A percentile compares a stretch with the other conserved stretches of the same genome.
Conservation (phyloP, 345 rosid genomes). For the Rhodamnia argentea region DNA sequence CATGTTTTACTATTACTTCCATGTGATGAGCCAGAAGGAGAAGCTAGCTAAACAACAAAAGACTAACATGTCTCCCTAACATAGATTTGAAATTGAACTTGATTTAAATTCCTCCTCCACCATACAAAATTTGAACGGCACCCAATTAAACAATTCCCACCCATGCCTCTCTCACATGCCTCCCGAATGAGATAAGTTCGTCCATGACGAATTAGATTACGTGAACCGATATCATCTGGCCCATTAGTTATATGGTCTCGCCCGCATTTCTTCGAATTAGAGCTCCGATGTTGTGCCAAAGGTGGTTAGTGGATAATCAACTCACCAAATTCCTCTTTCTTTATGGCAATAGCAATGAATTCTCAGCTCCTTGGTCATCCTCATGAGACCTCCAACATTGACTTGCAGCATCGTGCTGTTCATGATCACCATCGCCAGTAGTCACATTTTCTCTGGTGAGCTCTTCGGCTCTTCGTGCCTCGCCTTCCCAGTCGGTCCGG, state of each 20-base stretch:
- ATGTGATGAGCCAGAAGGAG: background rate
- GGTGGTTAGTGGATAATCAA: background rate
- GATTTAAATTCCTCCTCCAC: background rate
- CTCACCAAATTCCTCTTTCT: background rate
- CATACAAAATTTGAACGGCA: background rate
- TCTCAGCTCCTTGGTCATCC: background rate
- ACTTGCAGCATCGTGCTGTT: background rate
- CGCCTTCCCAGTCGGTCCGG: conserved; percentile 56
- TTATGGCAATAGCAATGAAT: background rate
- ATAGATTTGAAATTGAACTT: background rate
- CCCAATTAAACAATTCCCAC: background rate
- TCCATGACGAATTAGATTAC: background rate
- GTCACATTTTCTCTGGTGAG: conserved; percentile 9
- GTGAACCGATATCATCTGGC: background rate
- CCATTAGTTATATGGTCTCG: background rate
- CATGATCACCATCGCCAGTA: background rate
- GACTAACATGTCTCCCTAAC: background rate
- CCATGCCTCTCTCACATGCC: background rate
- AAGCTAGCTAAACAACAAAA: background rate
- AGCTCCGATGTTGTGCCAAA: background rate
- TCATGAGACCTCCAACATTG: background rate
- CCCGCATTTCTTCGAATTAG: background rate
- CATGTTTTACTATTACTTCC: background rate
- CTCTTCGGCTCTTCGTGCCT: conserved; percentile 46
- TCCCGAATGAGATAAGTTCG: background rate